Base-by-base conservation (phyloP, 176 grass and related monocot species). In the Carex kokanica region DNA sequence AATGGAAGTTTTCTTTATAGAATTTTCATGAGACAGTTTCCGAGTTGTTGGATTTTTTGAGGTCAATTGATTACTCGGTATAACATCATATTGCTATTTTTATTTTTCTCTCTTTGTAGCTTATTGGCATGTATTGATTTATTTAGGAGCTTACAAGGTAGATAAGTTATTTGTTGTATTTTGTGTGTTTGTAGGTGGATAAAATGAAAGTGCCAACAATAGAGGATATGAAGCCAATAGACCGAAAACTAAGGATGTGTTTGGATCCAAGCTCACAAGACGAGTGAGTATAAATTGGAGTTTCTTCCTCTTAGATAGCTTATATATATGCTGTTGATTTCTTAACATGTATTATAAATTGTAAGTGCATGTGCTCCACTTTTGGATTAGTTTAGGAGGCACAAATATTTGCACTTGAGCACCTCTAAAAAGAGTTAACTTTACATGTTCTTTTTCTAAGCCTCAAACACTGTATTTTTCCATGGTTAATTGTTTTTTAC, bases 151-250 rank as follows among this genome's bases (percentile, higher is more conserved):
- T 75, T 27, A 75, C 21, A 27, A 75, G 3, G 3, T 36, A 36
- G 11, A 64, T 14, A 6, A 64, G 20, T 43, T 54, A 61, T 61
- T 80, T 59, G 36, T 51, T 51, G 34, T 36, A 36, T 62, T 20
- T 45, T 20, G 2, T 82, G n/a, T 43, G 18, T 65, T n/a, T 82
- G 18, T 64, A 82, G 79, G 79, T 82, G 8, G 79, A 49, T 82
- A 47, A 82, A 65, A 12, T 82, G 17, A 64, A 63, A 65, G 61
- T 82, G 15, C 79, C 79, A 82, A 82, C 79, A 51, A 82, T 47
- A 16, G 61, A 82, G n/a, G 79, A 82, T 82, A 82, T 82, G 79
- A 82, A 82, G 79, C 79, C 79, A 8, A 82, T 82, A 63, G 79
- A 82, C 24, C 58, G 61, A 52, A 82, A 82, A 65, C 14, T 82